These are phyloP conservation scores for Rhynchosporium secalis DNA, from an alignment of 2,329 filamentous ascomycete genomes.

Conservation along the genomic window DNA sequence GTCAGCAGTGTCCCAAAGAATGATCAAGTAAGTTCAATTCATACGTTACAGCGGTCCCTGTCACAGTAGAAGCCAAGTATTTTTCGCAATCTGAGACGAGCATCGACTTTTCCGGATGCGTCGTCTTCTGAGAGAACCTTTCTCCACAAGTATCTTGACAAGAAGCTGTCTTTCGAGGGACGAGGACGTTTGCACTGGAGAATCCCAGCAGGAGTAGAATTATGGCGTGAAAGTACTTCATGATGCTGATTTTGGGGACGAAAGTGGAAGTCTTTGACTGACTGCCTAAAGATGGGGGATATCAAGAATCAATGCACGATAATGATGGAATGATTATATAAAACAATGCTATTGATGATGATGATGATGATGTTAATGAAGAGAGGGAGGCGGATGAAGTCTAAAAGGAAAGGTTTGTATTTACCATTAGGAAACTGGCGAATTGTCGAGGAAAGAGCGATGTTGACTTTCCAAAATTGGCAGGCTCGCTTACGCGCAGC, in stretches of 20 bases:
- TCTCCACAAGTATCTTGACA: constrained; percentile 9
- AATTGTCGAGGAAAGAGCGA: neutral
- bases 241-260: neutral
- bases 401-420: neutral
- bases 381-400: neutral
- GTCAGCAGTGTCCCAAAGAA: neutral
- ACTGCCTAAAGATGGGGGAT: neutral
- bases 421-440: neutral
- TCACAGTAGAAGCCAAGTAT: neutral
- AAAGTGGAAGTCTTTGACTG: neutral
- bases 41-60: neutral
- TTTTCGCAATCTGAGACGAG: constrained; percentile 5
- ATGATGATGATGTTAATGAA: neutral
- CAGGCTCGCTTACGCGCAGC: neutral
- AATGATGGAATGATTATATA: neutral
- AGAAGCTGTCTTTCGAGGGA: constrained; percentile 5
- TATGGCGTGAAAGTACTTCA: neutral
- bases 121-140: constrained; percentile 6
- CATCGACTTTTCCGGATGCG: constrained; percentile 9
- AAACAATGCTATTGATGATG: neutral
- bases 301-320: too few species aligned
- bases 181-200: neutral
- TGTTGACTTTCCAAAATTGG: neutral
- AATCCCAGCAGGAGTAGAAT: neutral
- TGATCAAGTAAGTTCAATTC: neutral